Evolutionary conservation across 1,284 basidiomycete species (phyloP), one percentile per base, ranked within the genome.

Genomic region (Thelephora terrestris): DNA sequence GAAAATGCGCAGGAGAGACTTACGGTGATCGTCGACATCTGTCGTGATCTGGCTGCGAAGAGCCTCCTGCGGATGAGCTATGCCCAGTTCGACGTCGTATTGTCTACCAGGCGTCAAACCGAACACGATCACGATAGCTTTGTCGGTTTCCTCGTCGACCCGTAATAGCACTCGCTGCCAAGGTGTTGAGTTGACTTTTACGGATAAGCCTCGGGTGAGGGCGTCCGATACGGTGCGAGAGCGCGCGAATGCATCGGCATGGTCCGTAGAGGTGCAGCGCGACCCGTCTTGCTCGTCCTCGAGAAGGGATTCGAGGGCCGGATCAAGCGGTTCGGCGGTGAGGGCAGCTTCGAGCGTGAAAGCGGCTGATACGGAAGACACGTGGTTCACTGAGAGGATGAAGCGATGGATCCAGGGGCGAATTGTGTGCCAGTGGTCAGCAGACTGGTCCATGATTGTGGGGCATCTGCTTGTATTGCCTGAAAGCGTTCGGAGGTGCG

Each of bases 41-140:
- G 82, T 88, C 0, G 74, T 76, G 49, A 87, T 77, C 56, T 82
- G 81, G 46, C 69, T 71, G 40, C 75, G 68, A 38, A 69, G 64
- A 37, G 68, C 70, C 34, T 68, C 69, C 53, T 76, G 78, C 10
- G 72, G 75, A n/a, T 80, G 78, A 6, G 81, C 76, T 20, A 90
- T 69, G 0, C 74, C 81, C 4, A 91, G 66, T 57, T 87, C 83
- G 50, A 91, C 79, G 55, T 88, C 85, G 55, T 91, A 90, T 57
- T 84, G 81, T 47, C 82, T 71, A 3, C 84, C 82, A 9, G 87
- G 87, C 71, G 86, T 76, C 36, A 91, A 72, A 3, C 84, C 85
- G 52, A 85, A 88, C 25, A 90, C 74, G 53, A 90, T 83, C 47
- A 90, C 84, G 47, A 89, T 75, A 0, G 83, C 86, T 58, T 90